Base-by-base conservation (phyloP, 192 early-diverging fungal species). In the Rhizophagus clarus region DNA sequence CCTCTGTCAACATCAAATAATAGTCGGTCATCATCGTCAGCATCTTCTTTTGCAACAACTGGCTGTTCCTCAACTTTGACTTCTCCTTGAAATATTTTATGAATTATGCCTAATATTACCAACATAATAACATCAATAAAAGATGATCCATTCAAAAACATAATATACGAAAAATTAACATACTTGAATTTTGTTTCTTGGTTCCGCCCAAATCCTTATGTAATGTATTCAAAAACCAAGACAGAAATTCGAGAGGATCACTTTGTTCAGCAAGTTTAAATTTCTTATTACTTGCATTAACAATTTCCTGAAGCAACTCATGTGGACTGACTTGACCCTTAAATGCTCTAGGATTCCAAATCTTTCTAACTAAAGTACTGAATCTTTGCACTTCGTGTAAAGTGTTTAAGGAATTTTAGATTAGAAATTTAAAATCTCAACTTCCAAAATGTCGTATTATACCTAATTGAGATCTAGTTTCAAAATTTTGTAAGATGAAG, bases 321-420 rank as follows among this genome's bases (percentile, higher is more conserved):
- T 99, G 98, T 7, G 97, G 98, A 82, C 93, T 94, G 51, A 97
- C 94, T 87, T 99, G 98, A 0, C 93, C 94, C 73, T 97, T 97
- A 81, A 97, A 97, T 15, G 95, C 95, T 34, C 89, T 85, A 66
- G 94, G 89, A 82, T 96, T 97, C 96, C 96, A 98, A 76, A 99
- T 93, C 79, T 96, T 97, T 51, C 95, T 90, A 8, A 97, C 82
- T 32, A 98, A 80, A 74, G 91, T 88, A 62, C 93, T 90, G 80
- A 96, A 92, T 56, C 94, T 85, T 72, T 91, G 89, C 1, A 95
- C 93, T 91, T 77, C 20, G 28, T 42, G 73, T n/a, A 49, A 12
- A 22, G 31, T 63, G 32, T 34, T 40, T 15, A 71, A 61, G 8
- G 9, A 70, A 10, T 5, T 22, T 56, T 20, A 56, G 17, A 22